phyloP scores from a whole-genome alignment of 495 filamentous ascomycete genomes.

The Barbatosphaeria neglecta region DNA sequence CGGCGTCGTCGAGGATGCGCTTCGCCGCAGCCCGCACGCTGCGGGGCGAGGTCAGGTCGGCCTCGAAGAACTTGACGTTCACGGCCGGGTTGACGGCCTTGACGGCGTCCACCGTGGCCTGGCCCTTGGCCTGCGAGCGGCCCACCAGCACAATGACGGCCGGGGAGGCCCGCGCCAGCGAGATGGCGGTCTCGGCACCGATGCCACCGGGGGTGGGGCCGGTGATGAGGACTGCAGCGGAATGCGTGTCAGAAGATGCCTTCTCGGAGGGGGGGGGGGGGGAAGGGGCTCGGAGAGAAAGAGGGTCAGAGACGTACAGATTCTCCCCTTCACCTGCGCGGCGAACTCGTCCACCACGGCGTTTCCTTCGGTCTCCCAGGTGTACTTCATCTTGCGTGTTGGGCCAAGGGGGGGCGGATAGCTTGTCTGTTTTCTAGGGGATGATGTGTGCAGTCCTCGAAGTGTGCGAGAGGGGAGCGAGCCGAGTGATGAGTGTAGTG shows the following conservation, averaged over 20 bases:
- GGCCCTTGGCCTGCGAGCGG: constrained; percentile 23
- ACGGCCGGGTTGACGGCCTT: constrained; percentile 22
- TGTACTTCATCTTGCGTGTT: constrained; percentile 1
- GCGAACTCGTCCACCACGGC: constrained; percentile 24
- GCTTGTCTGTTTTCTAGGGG: too few relatives aligned
- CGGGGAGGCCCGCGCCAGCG: constrained; percentile 30
- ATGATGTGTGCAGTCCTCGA: too few relatives aligned
- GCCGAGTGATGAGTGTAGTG: too few relatives aligned
- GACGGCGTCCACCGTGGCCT: constrained; percentile 29
- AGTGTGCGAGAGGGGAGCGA: too few relatives aligned
- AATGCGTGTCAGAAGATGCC: not conserved
- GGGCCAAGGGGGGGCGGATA: too few relatives aligned
- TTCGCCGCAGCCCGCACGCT: constrained; percentile 41
- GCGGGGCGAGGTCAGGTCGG: constrained; percentile 32
- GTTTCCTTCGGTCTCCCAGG: constrained; percentile 17
- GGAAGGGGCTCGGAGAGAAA: not conserved
- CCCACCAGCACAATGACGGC: constrained; percentile 31
- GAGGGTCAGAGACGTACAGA: constrained; percentile 13
- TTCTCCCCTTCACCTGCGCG: constrained; percentile 24
- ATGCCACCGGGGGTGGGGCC: constrained; percentile 36
- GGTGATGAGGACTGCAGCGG: constrained; percentile 31
- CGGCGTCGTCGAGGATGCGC: constrained; percentile 26
- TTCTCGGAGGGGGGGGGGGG: not conserved
- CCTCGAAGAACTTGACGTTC: constrained; percentile 28
- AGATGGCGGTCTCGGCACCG: constrained; percentile 32